Evolutionary conservation across 2,329 filamentous ascomycete genomes (phyloP), one percentile per base, ranked within the genome.

Genomic region (Trichoderma atroviride): DNA sequence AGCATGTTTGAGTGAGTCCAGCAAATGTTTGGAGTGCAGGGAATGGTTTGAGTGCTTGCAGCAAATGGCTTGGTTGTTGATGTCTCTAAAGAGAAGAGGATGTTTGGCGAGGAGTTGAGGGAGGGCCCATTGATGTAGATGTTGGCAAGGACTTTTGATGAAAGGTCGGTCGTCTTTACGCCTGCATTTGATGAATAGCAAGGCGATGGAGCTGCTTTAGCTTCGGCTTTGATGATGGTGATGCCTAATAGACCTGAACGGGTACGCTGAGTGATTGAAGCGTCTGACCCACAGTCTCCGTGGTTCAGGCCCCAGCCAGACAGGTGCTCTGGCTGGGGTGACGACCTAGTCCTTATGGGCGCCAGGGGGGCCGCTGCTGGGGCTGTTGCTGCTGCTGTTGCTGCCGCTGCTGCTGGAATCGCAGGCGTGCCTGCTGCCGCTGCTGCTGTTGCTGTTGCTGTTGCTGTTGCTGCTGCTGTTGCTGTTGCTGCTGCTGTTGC

Each of bases 161-260:
- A 55, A 31, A 55, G 35, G 60, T 63, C 60, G 35, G 60, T 63
- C 60, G 60, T 63, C 60, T 63, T 63, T 52, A 63, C 43, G 40
- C 60, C 60, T 63, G 60, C 60, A 10, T 63, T 63, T 63, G 40
- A 50, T 16, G 27, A 52, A 33, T 29, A 47, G 60, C 60, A 52
- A 63, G 40, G 60, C 60, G 27, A 63, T 63, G 40, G 60, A 63
- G 60, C 60, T 63, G 60, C 60, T 63, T 63, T 63, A 53, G 60
- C 60, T 63, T 50, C 60, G 40, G 40, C 40, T 47, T 33, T 33
- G 31, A 31, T 31, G 4, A 52, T 63, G 40, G 31, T 63, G 43
- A 47, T 27, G 59, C 59, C n/a, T 62, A 62, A n/a, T 62, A 62
- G 59, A 62, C n/a, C 60, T 63, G 40, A 63, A 63, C 60, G 60